These are phyloP conservation scores for Rhinocladiella similis DNA, from an alignment of 2,329 filamentous ascomycete genomes.

Conservation along the genomic window DNA sequence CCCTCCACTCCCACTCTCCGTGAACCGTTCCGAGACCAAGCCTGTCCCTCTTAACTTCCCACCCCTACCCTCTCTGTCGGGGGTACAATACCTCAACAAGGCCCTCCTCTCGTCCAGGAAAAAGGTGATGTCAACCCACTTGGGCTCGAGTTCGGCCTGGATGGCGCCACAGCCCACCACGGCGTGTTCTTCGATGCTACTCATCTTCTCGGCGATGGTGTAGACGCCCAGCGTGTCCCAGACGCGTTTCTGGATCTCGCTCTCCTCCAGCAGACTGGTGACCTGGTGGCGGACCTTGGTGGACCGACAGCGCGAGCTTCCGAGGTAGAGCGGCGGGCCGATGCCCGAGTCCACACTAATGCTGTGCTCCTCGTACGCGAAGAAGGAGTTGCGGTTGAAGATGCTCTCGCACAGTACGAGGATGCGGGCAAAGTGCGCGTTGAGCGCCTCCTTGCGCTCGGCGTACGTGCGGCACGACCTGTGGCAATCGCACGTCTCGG, in stretches of 20 bases:
- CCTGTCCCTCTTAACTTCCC: constrained; percentile 18
- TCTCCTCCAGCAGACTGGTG: constrained; percentile 18
- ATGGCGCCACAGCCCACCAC: constrained; percentile 19
- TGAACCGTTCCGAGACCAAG: constrained; percentile 7
- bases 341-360: constrained; percentile 26
- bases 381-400: constrained; percentile 21
- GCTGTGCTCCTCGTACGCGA: constrained; percentile 24
- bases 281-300: constrained; percentile 30
- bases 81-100: constrained; percentile 27
- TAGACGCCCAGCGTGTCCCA: constrained; percentile 27
- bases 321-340: constrained; percentile 23
- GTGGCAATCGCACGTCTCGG: constrained; percentile 26
- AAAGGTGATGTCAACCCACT: constrained; percentile 30
- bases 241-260: constrained; percentile 15
- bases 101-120: constrained; percentile 26
- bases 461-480: constrained; percentile 22
- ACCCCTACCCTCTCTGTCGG: constrained; percentile 18
- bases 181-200: constrained; percentile 28
- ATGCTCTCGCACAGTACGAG: constrained; percentile 25
- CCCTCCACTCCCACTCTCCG: constrained; percentile 22
- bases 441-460: constrained; percentile 25
- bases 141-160: constrained; percentile 19
- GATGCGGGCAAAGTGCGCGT: constrained; percentile 27
- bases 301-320: constrained; percentile 14
- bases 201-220: constrained; percentile 26